These are phyloP conservation scores for Citrus mangshanensis DNA, from an alignment of 345 rosid genomes.

Conservation along the genomic window DNA sequence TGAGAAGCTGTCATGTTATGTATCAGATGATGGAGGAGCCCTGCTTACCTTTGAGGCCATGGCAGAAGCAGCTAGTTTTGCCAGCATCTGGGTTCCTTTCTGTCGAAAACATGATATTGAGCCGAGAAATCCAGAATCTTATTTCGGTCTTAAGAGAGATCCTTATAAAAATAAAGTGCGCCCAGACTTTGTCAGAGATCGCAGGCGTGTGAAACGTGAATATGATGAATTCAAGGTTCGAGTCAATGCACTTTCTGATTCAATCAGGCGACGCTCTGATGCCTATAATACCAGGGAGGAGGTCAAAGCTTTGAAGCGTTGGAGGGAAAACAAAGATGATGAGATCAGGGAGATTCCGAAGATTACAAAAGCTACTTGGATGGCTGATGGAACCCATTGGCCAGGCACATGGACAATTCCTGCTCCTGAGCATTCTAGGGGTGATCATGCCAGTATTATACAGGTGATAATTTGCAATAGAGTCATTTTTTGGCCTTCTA, in stretches of 20 bases:
- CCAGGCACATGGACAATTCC: conserved; percentile 75
- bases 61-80: conserved; percentile 93
- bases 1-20: conserved; percentile 76
- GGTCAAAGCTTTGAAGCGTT: conserved; percentile 58
- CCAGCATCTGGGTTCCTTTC: conserved; percentile 82
- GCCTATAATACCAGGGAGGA: conserved; percentile 74
- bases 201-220: conserved; percentile 65
- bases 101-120: conserved; percentile 71
- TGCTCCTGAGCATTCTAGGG: conserved; percentile 56
- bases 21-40: conserved; percentile 85
- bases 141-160: conserved; percentile 66
- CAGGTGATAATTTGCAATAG: conserved; percentile 41
- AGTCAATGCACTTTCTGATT: conserved; percentile 57
- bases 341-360: conserved; percentile 51
- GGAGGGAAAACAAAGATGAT: conserved; percentile 44
- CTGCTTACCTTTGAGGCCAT: conserved; percentile 87
- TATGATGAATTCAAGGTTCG: conserved; percentile 87
- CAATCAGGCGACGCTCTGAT: conserved; percentile 71
- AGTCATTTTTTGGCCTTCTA: background rate
- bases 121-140: conserved; percentile 84
- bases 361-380: conserved; percentile 82
- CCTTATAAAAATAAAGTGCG: conserved; percentile 73
- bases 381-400: conserved; percentile 84
- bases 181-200: conserved; percentile 71
- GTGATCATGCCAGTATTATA: conserved; percentile 77